Conservation (phyloP, 345 rosid species). For the Streptanthus diversifolius region DNA sequence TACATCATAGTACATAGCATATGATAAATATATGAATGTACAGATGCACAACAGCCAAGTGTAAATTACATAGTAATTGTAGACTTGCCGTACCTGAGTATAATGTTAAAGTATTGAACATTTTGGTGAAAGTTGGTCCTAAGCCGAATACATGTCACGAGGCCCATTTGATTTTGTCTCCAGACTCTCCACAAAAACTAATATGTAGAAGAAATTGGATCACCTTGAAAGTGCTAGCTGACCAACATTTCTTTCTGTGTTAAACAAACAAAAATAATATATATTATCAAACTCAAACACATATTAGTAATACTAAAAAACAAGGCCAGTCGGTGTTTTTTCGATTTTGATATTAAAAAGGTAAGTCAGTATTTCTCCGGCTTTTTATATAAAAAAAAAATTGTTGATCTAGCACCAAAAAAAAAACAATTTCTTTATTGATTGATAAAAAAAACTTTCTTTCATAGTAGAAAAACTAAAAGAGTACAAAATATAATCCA, state of each 20-base stretch:
- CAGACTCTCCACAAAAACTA: neutral
- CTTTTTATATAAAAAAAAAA: neutral
- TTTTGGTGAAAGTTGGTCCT: constrained; percentile 12
- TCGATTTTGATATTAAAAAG: too few relatives aligned
- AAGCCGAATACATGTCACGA: neutral
- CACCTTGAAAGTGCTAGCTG: neutral
- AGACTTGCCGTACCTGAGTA: neutral
- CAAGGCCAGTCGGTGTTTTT: too few relatives aligned
- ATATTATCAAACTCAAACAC: too few relatives aligned
- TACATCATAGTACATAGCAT: neutral
- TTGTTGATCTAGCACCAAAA: neutral
- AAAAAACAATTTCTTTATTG: too few relatives aligned
- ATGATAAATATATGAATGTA: constrained; percentile 2
- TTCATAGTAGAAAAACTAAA: too few relatives aligned
- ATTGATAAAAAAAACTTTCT: too few relatives aligned
- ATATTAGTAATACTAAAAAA: too few relatives aligned
- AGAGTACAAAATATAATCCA: too few relatives aligned
- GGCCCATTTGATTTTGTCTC: neutral
- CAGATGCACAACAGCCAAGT: neutral
- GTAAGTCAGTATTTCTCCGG: too few relatives aligned
- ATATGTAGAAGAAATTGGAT: neutral
- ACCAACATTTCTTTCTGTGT: neutral
- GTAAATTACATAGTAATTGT: constrained; percentile 1
- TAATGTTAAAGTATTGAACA: constrained; percentile 18
- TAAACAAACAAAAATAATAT: neutral